Evolutionary conservation across 176 grass and related monocot species (phyloP).

Genomic region (Elymus sibiricus): DNA sequence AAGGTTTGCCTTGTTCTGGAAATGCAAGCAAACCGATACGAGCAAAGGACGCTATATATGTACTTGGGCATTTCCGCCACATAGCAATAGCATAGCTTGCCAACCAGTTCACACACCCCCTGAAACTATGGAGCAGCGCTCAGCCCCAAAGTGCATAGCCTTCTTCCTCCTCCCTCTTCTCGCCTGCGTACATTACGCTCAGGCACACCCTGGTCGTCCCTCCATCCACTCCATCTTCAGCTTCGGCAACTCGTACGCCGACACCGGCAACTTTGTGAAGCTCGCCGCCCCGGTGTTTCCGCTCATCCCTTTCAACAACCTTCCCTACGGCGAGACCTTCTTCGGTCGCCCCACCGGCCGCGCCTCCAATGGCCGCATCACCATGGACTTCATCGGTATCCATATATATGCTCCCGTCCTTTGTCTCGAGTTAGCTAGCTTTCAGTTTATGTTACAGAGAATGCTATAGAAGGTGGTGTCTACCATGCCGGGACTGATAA

Average conservation of each 20-base stretch:
- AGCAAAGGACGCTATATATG: background rate
- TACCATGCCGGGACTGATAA: background rate
- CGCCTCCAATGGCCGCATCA: conserved; percentile 28
- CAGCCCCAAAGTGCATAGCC: background rate
- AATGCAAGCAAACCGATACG: background rate
- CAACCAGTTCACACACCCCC: background rate
- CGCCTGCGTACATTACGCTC: background rate
- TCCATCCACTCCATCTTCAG: conserved; percentile 41
- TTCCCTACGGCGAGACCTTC: conserved; percentile 40
- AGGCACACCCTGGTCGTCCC: background rate
- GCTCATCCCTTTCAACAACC: background rate
- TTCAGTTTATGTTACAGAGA: background rate
- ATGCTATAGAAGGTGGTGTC: background rate
- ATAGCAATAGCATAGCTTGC: background rate
- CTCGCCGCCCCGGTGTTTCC: conserved; percentile 17
- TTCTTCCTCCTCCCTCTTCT: background rate
- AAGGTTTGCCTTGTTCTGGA: background rate
- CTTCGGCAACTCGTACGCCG: conserved; percentile 62
- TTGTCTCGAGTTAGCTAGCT: background rate
- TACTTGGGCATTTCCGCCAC: background rate
- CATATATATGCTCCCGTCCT: background rate
- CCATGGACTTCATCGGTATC: conserved; percentile 46
- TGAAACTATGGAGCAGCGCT: background rate
- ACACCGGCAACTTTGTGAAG: conserved; percentile 63
- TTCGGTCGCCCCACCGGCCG: conserved; percentile 29